Percentiles rank a stretch among this genome's conserved stretches.
phyloP scores from a whole-genome alignment of 352 stramenopile species.

The Phytopythium boreale region DNA sequence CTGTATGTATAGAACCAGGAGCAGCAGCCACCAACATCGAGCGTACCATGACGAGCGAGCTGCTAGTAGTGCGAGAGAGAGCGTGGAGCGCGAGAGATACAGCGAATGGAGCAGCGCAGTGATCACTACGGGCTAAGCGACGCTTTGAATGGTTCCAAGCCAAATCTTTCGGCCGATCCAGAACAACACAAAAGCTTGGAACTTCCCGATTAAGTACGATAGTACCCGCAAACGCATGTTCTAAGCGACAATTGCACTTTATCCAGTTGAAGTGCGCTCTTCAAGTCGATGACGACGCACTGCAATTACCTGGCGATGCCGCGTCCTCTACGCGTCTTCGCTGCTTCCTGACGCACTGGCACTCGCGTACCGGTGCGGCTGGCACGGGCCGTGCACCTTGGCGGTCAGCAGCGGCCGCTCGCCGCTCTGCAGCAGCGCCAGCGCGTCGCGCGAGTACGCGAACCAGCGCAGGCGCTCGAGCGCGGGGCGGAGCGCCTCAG shows the following conservation, averaged over 20 bases:
- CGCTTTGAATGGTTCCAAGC: slow-evolving; percentile 7
- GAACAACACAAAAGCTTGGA: too few relatives aligned
- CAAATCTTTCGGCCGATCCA: slow-evolving; percentile 9
- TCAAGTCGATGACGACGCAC: too few relatives aligned
- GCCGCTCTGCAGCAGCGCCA: slow-evolving; percentile 11
- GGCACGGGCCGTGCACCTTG: slow-evolving; percentile 23
- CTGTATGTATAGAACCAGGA: too few relatives aligned
- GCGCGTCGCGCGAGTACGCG: too few relatives aligned
- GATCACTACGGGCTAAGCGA: background rate
- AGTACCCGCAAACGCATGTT: background rate
- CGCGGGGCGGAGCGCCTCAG: slow-evolving; percentile 24
- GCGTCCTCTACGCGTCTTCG: too few relatives aligned
- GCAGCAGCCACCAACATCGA: background rate
- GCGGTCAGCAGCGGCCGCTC: slow-evolving; percentile 20
- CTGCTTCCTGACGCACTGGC: background rate
- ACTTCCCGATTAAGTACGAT: slow-evolving; percentile 2
- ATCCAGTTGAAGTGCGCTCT: background rate
- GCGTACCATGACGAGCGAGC: slow-evolving; percentile 4
- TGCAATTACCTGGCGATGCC: too few relatives aligned
- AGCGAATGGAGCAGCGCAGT: background rate
- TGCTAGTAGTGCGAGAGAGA: background rate
- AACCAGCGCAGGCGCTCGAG: too few relatives aligned
- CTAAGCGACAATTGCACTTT: background rate
- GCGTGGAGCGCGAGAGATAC: background rate
- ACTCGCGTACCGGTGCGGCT: slow-evolving; percentile 27